These are phyloP conservation scores for Rhinocladiella similis DNA, from an alignment of 2,329 filamentous ascomycete species.

Conservation along the genomic window DNA sequence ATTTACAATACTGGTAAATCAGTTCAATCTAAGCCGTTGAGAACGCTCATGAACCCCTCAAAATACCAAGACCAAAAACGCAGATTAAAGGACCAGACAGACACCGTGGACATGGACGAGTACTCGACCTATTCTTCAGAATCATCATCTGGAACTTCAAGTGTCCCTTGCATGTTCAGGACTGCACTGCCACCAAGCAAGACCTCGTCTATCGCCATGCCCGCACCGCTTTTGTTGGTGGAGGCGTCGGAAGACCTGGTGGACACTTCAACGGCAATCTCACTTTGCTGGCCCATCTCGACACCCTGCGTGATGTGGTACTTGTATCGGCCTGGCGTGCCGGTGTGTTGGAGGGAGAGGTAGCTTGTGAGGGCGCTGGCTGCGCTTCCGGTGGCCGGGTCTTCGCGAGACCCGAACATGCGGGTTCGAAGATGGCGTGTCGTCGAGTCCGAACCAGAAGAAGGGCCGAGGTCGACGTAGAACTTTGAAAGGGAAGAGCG, in stretches of 20 bases:
- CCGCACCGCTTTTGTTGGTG: constrained; percentile 12
- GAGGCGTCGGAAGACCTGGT: constrained; percentile 1
- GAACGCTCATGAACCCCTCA: neutral
- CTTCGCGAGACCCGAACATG: constrained; percentile 42
- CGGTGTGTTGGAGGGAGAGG: constrained; percentile 50
- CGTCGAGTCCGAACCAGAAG: neutral
- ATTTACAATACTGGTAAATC: neutral
- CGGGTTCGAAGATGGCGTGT: constrained; percentile 18
- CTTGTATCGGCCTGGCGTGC: constrained; percentile 41
- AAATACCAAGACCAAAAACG: neutral
- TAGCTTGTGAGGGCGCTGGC: constrained; percentile 59
- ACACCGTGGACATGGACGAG: no score
- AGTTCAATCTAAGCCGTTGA: neutral
- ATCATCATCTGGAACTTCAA: constrained; percentile 28
- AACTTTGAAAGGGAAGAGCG: neutral
- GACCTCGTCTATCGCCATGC: constrained; percentile 35
- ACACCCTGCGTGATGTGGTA: constrained; percentile 65
- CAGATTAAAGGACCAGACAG: neutral
- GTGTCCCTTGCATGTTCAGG: constrained; percentile 37
- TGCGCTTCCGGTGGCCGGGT: constrained; percentile 65
- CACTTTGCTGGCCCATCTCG: constrained; percentile 60
- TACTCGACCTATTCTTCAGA: no score
- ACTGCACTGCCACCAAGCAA: constrained; percentile 38
- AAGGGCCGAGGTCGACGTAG: constrained; percentile 18
- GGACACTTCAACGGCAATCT: constrained; percentile 37